Evolutionary conservation across 2,329 filamentous ascomycete genomes (phyloP), one percentile per base, ranked within the genome.

Genomic region (Apiospora marii): DNA sequence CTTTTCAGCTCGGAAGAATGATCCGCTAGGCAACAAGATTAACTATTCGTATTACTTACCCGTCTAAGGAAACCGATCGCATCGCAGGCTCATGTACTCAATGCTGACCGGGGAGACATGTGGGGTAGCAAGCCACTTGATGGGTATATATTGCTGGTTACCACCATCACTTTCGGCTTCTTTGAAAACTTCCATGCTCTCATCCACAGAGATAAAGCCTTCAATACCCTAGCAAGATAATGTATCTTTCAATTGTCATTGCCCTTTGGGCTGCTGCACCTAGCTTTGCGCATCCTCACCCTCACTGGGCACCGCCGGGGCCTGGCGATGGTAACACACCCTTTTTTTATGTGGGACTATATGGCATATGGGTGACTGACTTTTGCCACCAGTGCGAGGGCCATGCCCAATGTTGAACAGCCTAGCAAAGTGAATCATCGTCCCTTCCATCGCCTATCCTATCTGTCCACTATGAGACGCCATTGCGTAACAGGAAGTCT

Each of bases 371-470:
- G 27, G 44, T 49, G 27, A 49, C 44, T 49, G 44, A 34, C 67
- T 49, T 22, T 49, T 1, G 3, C n/a, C 4, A 34, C 27, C 22
- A 69, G 67, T 69, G 24, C 24, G 67, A 37, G 67, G 67, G 16
- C 67, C 67, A 49, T 69, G 67, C 16, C 67, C 67, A 7, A 69
- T 69, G 67, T 37, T 69, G 27, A 69, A 69, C 34, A 44, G 44
- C 67, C 22, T 69, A 27, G 67, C 67, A 37, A 69, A 69, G 44
- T 64, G 41, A 64, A 14, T 41, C 58, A 2, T 1, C 10, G 10
- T 24, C 19, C 34, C 8, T 7, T 24, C 4, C 0, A 10, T 64
- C n/a, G 16, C 14, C 4, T 0, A 10, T 64, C n/a, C 8, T 14
- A 22, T 41, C 13, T 13, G 58, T 6, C 16, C 30, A 0, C 13